Percentiles rank a stretch among this genome's conserved stretches.
Conservation (phyloP, 768 basidiomycete species). For the Rubroboletus satanas region DNA sequence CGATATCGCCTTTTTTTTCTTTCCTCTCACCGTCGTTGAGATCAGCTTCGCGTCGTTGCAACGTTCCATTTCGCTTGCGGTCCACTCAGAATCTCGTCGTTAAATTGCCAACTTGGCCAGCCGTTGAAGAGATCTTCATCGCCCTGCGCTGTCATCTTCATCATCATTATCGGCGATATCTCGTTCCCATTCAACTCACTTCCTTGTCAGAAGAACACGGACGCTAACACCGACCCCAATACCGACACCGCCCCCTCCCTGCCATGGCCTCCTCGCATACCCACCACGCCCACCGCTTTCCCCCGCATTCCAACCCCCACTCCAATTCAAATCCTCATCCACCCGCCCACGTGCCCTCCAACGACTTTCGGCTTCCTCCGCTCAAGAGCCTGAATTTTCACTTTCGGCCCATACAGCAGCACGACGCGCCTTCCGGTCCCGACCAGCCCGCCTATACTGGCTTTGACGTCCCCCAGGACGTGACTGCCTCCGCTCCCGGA, state of each 20-base stretch:
- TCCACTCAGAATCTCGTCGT: not conserved
- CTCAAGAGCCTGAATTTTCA: constrained; percentile 70
- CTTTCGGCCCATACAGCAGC: constrained; percentile 35
- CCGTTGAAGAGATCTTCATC: constrained; percentile 17
- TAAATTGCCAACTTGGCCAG: not conserved
- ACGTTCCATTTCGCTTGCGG: constrained; percentile 3
- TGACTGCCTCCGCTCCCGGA: not conserved
- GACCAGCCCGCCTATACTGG: constrained; percentile 12
- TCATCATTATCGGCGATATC: constrained; percentile 19
- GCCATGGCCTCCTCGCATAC: constrained; percentile 46
- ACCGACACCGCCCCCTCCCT: constrained; percentile 1
- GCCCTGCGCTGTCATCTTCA: constrained; percentile 13
- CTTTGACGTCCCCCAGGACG: constrained; percentile 25
- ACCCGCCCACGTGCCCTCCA: constrained; percentile 37
- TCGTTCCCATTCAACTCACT: constrained; percentile 9
- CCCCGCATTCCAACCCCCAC: constrained; percentile 4
- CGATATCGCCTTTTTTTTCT: constrained; percentile 7
- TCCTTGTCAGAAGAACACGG: constrained; percentile 2
- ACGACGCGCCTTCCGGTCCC: constrained; percentile 5
- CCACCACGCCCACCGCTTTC: constrained; percentile 26
- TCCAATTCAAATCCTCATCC: constrained; percentile 32
- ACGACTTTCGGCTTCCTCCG: constrained; percentile 59
- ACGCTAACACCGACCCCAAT: not conserved
- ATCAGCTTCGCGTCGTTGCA: not conserved
- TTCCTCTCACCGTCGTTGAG: not conserved